Conservation (phyloP, 306 rosid genomes). For the Ammopiptanthus mongolicus region DNA sequence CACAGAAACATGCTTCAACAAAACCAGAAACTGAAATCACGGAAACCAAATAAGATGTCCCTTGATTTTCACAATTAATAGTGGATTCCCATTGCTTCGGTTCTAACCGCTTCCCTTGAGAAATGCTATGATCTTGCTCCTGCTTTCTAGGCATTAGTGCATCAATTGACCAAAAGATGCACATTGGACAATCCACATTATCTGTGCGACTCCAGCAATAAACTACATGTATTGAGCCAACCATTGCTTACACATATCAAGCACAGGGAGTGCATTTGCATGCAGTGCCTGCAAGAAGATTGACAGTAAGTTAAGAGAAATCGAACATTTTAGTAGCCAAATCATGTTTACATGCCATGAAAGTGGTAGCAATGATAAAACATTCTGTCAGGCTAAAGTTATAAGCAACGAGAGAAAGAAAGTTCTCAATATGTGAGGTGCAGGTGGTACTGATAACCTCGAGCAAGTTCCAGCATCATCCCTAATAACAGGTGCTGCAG, state of each 20-base stretch:
- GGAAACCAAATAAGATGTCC: not conserved
- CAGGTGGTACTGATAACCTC: not conserved
- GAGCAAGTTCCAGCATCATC: not conserved
- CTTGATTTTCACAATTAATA: not conserved
- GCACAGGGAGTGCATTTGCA: conserved; percentile 95
- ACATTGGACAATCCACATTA: conserved; percentile 13
- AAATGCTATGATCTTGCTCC: conserved; percentile 6
- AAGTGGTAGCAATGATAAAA: not conserved
- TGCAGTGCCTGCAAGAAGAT: conserved; percentile 80
- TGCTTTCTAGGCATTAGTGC: conserved; percentile 10
- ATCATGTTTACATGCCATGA: not conserved
- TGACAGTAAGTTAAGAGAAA: conserved; percentile 3
- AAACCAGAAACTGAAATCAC: conserved; percentile 12
- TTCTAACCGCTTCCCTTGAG: conserved; percentile 3
- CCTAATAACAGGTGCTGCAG: not conserved
- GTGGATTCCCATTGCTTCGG: conserved; percentile 1
- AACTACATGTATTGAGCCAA: conserved; percentile 88
- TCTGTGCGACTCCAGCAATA: conserved; percentile 6
- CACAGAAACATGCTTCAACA: conserved; percentile 12
- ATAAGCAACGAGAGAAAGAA: not conserved
- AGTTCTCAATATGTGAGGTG: not conserved
- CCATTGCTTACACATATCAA: conserved; percentile 99
- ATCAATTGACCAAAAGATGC: conserved; percentile 1
- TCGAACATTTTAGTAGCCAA: conserved; percentile 6
- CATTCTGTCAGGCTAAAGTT: not conserved